Evolutionary conservation across 2,329 filamentous ascomycete genomes (phyloP).

Genomic region (Cladosporium oxysporum): DNA sequence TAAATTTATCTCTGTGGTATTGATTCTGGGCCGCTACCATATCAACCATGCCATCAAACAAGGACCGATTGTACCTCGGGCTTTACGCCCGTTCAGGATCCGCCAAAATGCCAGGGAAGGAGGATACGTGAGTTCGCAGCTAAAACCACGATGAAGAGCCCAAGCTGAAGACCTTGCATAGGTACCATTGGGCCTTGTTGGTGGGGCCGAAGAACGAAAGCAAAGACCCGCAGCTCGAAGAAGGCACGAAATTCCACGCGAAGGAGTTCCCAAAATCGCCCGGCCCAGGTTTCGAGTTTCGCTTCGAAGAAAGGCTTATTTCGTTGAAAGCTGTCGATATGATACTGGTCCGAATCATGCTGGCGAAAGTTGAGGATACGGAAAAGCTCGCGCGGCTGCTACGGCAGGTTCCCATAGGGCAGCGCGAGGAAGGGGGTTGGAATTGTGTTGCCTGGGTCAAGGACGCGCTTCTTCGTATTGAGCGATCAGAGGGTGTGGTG

Average conservation of each 20-base stretch:
- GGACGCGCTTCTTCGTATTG: slow-evolving; percentile 41
- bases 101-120: slow-evolving; percentile 3
- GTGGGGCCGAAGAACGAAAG: slow-evolving; percentile 3
- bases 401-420: neutral
- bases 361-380: neutral
- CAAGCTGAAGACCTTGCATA: neutral
- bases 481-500: slow-evolving; percentile 36
- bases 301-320: neutral
- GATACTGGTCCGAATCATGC: slow-evolving; percentile 10
- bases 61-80: neutral
- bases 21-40: too few relatives aligned
- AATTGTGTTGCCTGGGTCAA: slow-evolving; percentile 49
- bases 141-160: too few relatives aligned
- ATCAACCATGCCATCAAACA: slow-evolving; percentile 6
- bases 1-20: too few relatives aligned
- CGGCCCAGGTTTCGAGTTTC: neutral
- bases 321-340: slow-evolving; percentile 6
- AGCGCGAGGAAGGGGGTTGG: slow-evolving; percentile 34
- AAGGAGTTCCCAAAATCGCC: neutral
- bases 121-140: neutral
- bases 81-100: neutral
- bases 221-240: neutral
- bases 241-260: slow-evolving; percentile 6
- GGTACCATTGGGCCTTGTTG: slow-evolving; percentile 14
- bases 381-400: neutral